These are phyloP conservation scores for Bretschneidera sinensis DNA, from an alignment of 345 rosid genomes.

Conservation along the genomic window DNA sequence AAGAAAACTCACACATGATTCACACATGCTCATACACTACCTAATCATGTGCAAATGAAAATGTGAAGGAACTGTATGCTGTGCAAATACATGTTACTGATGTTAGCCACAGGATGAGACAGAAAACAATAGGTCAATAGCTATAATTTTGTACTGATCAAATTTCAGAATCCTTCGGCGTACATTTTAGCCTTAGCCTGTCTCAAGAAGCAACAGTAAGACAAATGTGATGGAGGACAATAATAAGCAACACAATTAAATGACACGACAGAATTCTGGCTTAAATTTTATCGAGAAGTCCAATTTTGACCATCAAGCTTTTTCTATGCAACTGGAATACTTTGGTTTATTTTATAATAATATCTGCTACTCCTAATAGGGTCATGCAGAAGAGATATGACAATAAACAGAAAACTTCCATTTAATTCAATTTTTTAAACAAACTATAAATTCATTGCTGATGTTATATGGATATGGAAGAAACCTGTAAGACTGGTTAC, in stretches of 20 bases:
- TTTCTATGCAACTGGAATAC: background rate
- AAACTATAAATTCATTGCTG: slow-evolving; percentile 6
- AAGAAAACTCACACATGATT: background rate
- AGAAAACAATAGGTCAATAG: no score
- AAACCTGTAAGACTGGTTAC: slow-evolving; percentile 68
- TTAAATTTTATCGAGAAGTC: background rate
- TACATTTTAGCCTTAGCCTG: background rate
- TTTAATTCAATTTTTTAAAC: slow-evolving; percentile 4
- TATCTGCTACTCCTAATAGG: background rate
- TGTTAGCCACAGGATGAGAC: background rate
- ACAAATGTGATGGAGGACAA: background rate
- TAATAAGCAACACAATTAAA: no score
- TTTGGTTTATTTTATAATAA: no score
- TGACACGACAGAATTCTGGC: background rate
- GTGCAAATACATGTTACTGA: background rate
- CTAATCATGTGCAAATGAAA: background rate
- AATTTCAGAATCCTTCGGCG: background rate
- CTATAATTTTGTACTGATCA: no score
- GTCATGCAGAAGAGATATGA: no score
- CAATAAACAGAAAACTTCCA: slow-evolving; percentile 3
- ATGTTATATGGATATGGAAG: slow-evolving; percentile 13
- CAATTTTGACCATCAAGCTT: background rate
- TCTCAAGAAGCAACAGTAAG: background rate
- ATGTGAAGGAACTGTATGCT: background rate
- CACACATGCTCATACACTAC: background rate